phyloP scores from a whole-genome alignment of 129 eudicot species.

The Lactuca sativa region DNA sequence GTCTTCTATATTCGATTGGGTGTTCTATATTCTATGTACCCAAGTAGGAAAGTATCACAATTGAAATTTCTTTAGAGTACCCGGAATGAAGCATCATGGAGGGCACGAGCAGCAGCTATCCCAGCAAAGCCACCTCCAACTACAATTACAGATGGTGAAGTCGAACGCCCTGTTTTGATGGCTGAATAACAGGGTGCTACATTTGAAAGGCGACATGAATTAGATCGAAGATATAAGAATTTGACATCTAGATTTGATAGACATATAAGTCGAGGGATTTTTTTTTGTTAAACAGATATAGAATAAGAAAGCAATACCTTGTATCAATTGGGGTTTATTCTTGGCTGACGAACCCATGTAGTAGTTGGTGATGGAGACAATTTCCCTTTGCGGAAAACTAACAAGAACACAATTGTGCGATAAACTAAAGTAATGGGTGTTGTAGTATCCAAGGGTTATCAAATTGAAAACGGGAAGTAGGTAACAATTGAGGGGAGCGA shows the following conservation, averaged over 20 bases:
- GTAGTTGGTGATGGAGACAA: neutral
- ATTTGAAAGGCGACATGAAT: neutral
- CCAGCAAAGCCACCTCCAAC: slow-evolving; percentile 95
- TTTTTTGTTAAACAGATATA: neutral
- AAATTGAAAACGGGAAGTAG: slow-evolving; percentile 25
- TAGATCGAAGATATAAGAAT: neutral
- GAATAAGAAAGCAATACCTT: slow-evolving; percentile 21
- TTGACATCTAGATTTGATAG: neutral
- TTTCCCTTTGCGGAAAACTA: neutral
- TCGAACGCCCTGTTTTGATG: slow-evolving; percentile 37
- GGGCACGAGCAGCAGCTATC: slow-evolving; percentile 86
- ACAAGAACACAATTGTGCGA: slow-evolving; percentile 6
- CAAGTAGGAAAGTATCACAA: neutral
- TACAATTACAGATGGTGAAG: slow-evolving; percentile 83
- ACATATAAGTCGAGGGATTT: no score
- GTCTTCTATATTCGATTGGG: neutral
- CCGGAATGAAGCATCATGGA: slow-evolving; percentile 89
- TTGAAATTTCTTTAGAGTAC: slow-evolving; percentile 24
- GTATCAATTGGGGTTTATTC: slow-evolving; percentile 56
- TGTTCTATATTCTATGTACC: neutral
- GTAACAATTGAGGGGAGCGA: slow-evolving; percentile 28
- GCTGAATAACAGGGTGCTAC: slow-evolving; percentile 52
- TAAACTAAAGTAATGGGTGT: neutral
- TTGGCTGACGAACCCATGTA: slow-evolving; percentile 44
- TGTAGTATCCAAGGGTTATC: slow-evolving; percentile 11